Conservation (phyloP, 306 rosid species). For the Coriaria nepalensis region DNA sequence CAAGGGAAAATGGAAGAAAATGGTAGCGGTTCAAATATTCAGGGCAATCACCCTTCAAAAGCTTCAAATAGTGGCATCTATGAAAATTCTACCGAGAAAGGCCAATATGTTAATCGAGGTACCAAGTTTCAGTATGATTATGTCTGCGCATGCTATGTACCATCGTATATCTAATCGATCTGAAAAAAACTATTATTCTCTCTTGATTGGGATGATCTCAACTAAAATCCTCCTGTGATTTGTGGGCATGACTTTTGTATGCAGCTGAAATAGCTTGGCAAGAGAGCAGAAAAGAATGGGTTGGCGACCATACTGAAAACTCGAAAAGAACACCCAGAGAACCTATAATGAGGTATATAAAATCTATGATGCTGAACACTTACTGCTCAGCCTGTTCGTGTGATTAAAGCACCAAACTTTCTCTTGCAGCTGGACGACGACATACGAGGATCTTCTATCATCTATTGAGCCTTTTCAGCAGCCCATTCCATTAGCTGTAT, state of each 20-base stretch:
- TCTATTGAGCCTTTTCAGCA: slow-evolving; percentile 32
- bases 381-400: background rate
- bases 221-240: background rate
- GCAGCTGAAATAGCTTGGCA: slow-evolving; percentile 74
- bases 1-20: slow-evolving; percentile 31
- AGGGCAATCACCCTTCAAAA: slow-evolving; percentile 22
- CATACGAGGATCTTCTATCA: slow-evolving; percentile 34
- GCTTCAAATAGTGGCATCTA: slow-evolving; percentile 17
- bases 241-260: slow-evolving; percentile 4
- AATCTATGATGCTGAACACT: background rate
- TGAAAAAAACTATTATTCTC: no score
- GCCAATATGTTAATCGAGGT: slow-evolving; percentile 41
- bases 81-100: slow-evolving; percentile 24
- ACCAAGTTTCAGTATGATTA: background rate
- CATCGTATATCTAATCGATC: no score
- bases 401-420: background rate
- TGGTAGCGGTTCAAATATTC: slow-evolving; percentile 24
- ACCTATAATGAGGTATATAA: slow-evolving; percentile 43
- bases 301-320: slow-evolving; percentile 32
- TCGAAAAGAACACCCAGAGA: slow-evolving; percentile 28
- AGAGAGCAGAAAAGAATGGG: slow-evolving; percentile 49
- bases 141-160: no score
- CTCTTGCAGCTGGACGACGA: slow-evolving; percentile 37
- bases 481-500: slow-evolving; percentile 38
- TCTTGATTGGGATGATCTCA: background rate